These are phyloP conservation scores for Cordyceps cateniannulata DNA, from an alignment of 2,329 filamentous ascomycete species.

Conservation along the genomic window DNA sequence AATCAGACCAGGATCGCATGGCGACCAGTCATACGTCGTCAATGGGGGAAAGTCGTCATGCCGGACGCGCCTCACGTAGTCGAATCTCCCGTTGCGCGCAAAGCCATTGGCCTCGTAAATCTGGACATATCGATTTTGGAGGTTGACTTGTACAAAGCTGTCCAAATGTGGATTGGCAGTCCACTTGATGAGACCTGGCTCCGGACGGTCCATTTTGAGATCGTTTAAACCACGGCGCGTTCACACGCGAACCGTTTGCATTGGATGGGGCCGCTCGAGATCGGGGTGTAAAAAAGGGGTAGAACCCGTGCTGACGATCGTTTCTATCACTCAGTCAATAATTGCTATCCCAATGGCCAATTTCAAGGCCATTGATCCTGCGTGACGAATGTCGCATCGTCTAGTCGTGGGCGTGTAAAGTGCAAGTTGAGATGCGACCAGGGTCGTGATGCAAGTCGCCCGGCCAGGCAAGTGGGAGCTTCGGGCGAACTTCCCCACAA, in stretches of 20 bases:
- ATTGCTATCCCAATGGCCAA: slow-evolving; percentile 7
- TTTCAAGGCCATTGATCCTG: slow-evolving; percentile 7
- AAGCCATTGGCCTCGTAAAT: slow-evolving; percentile 57
- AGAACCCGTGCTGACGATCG: neutral
- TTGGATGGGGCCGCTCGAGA: neutral
- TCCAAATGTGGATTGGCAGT: slow-evolving; percentile 52
- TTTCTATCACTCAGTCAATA: neutral
- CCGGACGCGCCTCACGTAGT: slow-evolving; percentile 49
- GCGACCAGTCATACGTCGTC: slow-evolving; percentile 63
- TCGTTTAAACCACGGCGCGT: neutral
- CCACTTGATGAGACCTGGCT: slow-evolving; percentile 61
- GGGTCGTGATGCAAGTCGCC: slow-evolving; percentile 4
- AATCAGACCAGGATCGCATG: slow-evolving; percentile 56
- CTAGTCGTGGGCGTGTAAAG: neutral
- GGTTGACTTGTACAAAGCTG: slow-evolving; percentile 58
- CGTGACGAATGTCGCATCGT: slow-evolving; percentile 7
- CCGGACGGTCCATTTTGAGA: slow-evolving; percentile 47
- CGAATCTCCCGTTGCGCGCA: slow-evolving; percentile 49
- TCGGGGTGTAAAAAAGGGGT: neutral
- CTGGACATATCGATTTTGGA: slow-evolving; percentile 57
- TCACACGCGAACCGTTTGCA: neutral
- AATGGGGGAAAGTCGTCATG: slow-evolving; percentile 59
- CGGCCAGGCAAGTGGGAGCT: neutral
- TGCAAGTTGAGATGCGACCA: slow-evolving; percentile 1
- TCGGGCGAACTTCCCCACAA: slow-evolving; percentile 2